phyloP scores from a whole-genome alignment of 2,329 filamentous ascomycete species.

The Pseudocercospora fijiensis region DNA sequence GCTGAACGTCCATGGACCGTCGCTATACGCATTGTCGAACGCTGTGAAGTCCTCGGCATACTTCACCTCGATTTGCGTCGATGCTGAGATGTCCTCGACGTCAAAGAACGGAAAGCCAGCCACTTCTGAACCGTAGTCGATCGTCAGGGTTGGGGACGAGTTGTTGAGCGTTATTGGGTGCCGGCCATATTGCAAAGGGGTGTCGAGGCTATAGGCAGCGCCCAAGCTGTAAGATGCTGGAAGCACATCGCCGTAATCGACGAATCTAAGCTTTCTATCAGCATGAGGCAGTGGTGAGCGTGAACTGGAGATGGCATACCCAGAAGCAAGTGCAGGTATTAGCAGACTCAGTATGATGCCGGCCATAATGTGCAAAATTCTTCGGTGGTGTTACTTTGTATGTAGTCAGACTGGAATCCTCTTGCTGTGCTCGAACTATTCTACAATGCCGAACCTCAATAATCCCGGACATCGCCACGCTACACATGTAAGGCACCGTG shows the following conservation, averaged over 20 bases:
- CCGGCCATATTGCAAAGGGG: background rate
- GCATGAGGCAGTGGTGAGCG: background rate
- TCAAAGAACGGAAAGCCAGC: slow-evolving; percentile 41
- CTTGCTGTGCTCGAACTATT: no score
- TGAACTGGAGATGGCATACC: background rate
- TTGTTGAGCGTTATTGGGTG: slow-evolving; percentile 5
- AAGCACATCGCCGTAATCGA: slow-evolving; percentile 19
- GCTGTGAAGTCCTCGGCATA: slow-evolving; percentile 40
- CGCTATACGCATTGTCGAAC: slow-evolving; percentile 32
- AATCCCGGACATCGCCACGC: background rate
- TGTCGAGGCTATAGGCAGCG: background rate
- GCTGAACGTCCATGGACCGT: slow-evolving; percentile 38
- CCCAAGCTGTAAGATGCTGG: slow-evolving; percentile 8
- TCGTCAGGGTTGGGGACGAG: slow-evolving; percentile 7
- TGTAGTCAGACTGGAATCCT: background rate
- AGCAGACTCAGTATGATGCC: background rate
- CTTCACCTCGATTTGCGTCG: slow-evolving; percentile 41
- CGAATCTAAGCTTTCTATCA: slow-evolving; percentile 9
- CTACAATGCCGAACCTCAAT: background rate
- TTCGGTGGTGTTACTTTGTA: background rate
- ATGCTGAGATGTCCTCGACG: slow-evolving; percentile 28
- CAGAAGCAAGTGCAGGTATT: background rate
- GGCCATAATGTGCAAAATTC: background rate
- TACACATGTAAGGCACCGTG: background rate
- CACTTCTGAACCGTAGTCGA: slow-evolving; percentile 36